Base-by-base conservation (phyloP, 495 filamentous ascomycete species). In the Diplogelasinospora grovesii region DNA sequence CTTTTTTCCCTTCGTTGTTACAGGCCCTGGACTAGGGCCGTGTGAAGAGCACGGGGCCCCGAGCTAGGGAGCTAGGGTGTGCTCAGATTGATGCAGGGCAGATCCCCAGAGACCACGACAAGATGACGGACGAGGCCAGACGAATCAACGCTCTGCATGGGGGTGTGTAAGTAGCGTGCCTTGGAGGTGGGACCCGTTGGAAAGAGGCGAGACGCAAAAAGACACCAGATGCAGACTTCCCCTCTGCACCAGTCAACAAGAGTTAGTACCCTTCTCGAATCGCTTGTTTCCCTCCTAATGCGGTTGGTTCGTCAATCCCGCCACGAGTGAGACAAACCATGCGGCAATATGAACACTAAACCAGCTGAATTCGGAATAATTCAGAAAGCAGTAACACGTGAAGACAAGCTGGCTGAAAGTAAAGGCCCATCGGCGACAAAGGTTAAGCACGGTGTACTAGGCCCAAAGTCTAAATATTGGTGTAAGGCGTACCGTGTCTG, bases 21-120 rank as follows among this genome's bases (percentile, higher is more conserved):
- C 45, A 56, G 52, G 46, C 34, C 42, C 31, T 46, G 37, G 43
- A 39, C 24, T 23, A 35, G 49, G 46, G 42, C 54, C 45, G 56
- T 57, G 56, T 54, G 56, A 41, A 36, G 41, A 43, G 31, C 35
- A 28, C 20, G 31, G 39, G 48, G 32, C 25, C 40, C 31, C 36
- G 34, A 50, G 46, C 32, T n/a, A n/a, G 20, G 32, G 30, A 39
- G 29, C 43, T 32, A 27, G 44, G 53, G 53, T 44, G 45, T 50
- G 50, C 32, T 24, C 36, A 28, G 43, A 50, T 43, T 37, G 46
- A 45, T 41, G 53, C 46, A 53, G 44, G 33, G 41, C 36, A 47
- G 45, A 50, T 53, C 55, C 52, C 41, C 33, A 30, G 25, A 28
- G 45, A 43, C 41, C 35, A 36, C 33, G 33, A 34, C 36, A 26